Evolutionary conservation across 129 eudicot species (phyloP), one percentile per base, ranked within the genome.

Genomic region (Lonicera japonica): DNA sequence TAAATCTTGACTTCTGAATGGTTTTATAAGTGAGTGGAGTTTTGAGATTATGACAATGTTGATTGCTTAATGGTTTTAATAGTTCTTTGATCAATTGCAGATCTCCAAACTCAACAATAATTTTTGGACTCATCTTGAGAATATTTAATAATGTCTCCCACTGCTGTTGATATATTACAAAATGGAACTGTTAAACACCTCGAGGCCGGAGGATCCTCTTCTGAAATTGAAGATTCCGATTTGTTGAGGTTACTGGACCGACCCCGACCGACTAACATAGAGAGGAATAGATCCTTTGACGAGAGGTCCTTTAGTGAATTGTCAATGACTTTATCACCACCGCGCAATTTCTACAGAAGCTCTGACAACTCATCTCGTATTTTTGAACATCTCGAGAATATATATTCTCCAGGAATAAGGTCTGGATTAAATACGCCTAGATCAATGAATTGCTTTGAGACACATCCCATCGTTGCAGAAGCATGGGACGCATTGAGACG

Each of bases 401-500:
- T 82, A 4, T 77, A 82, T 80, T 84, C 94, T 5, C 82, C 97
- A 0, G 96, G 94, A 8, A 85, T 81, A 58, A 75, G 96, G 83
- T 84, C 99, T 1, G 89, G 89, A 5, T 23, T 67, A 6, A 70
- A 67, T 55, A 92, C 95, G 20, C 99, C 99, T 8, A 74, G 92
- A 53, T 79, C 90, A 53, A 67, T 66, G 38, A 74, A 18, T 17
- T 67, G 72, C 47, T 79, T 78, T 45, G 96, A 92, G 75, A 68
- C 95, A 13, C 99, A 92, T 54, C 99, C 99, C 5, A 75, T 92
- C 16, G 85, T 92, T 1, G 74, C 82, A n/a, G 99, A 92, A 52
- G 99, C 99, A 22, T 92, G 99, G 99, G 95, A 78, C 56, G 88
- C 96, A 4, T 69, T 92, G 89, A 82, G 94, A 73, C 75, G 89